These are phyloP conservation scores for Sporobolus alterniflorus DNA, from an alignment of 202 grass and related monocot genomes.

Conservation along the genomic window DNA sequence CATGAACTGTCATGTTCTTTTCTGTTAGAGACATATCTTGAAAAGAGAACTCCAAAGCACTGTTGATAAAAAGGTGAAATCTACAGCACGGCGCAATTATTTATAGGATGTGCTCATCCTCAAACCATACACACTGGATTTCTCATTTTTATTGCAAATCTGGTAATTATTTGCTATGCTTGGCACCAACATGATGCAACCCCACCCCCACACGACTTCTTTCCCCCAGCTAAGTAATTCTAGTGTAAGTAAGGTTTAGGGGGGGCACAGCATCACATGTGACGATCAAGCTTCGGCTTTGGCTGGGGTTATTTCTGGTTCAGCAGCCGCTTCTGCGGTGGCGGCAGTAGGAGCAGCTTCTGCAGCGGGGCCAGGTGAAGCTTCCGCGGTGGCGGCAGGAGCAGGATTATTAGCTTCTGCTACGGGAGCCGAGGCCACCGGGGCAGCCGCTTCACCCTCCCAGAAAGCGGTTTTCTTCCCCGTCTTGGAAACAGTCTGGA, in stretches of 20 bases:
- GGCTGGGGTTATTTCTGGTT: slow-evolving; percentile 27
- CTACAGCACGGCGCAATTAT: too few relatives aligned
- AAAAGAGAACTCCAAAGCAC: too few relatives aligned
- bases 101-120: background rate
- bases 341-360: background rate
- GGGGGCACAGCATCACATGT: slow-evolving; percentile 19
- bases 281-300: slow-evolving; percentile 24
- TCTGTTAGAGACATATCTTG: too few relatives aligned
- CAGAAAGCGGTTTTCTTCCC: slow-evolving; percentile 91
- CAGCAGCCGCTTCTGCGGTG: background rate
- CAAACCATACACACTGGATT: slow-evolving; percentile 24
- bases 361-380: background rate
- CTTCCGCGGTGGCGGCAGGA: background rate
- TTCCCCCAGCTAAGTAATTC: slow-evolving; percentile 6
- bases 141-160: slow-evolving; percentile 22
- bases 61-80: too few relatives aligned
- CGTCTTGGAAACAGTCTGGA: slow-evolving; percentile 87
- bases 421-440: slow-evolving; percentile 8
- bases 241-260: background rate
- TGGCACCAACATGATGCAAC: background rate
- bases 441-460: slow-evolving; percentile 37
- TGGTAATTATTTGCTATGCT: background rate
- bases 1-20: too few relatives aligned
- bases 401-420: background rate
- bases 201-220: background rate